Evolutionary conservation across 805 yeast genomes (phyloP), one percentile per base, ranked within the genome.

Genomic region (Candida stauntonica): DNA sequence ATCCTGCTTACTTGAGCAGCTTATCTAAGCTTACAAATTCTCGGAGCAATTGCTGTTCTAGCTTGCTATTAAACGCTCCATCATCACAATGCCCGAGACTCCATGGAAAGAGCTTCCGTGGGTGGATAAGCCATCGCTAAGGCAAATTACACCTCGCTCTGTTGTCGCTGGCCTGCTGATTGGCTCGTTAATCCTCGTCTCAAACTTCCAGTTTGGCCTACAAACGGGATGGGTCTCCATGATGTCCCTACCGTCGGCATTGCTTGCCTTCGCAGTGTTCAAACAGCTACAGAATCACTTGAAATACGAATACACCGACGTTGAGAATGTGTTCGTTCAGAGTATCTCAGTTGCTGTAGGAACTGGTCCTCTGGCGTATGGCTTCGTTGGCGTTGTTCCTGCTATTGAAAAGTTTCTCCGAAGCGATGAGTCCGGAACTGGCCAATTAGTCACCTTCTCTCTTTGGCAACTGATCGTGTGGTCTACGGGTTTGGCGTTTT

Each of bases 191-290:
- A 89, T 93, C 23, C 67, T 93, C 18, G 67, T 88, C 14, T 86
- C 96, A 4, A 91, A 91, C 61, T 93, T 93, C 64, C 98, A 91
- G 58, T 91, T 91, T 58, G 99, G 98, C 1, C 67, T 91, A 16
- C 99, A 91, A 57, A 91, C 97, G 0, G 99, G 99, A 2, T 91
- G 99, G 99, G 96, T 93, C 5, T 87, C 96, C 9, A 91, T 91
- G 99, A 93, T 91, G 99, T 85, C 96, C 17, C 67, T 91, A 38
- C 98, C 99, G 0, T 82, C 96, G 5, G 96, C 98, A 0, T 62
- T 91, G 36, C 62, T 91, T 18, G 96, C 95, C 0, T 89, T 79
- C 58, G 83, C 96, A 1, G 66, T 84, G 15, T 91, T 89, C 67
- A 86, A 80, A 50, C 63, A 77, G 4, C 51, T 81, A 3, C 67